Evolutionary conservation across 345 rosid genomes (phyloP), one percentile per base, ranked within the genome.

Genomic region (Populus alba): DNA sequence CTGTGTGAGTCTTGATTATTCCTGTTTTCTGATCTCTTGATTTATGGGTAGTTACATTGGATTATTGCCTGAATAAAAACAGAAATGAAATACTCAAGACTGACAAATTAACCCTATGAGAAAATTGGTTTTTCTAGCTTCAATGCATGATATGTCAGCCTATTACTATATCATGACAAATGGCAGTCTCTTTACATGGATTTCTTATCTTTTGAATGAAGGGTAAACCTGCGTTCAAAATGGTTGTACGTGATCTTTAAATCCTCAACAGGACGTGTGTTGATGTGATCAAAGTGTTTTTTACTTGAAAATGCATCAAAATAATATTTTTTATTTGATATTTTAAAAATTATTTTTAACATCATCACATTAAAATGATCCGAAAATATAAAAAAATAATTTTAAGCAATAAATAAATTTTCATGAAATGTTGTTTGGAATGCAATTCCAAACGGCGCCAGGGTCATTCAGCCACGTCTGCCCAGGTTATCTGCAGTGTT

Each of bases 1-100:
- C 84, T 81, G 7, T 77, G 84, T 81, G 71, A 77, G 84, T 75
- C 67, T 39, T 73, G 49, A 31, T 29, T 51, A 23, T 25, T 51
- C 31, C 23, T 62, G 16, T 49, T 22, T 20, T 39, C 47, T 16
- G 23, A 47, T n/a, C 10, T 20, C 33, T n/a, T 29, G 39, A 43
- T 27, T n/a, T 69, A 4, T 31, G 2, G 35, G 22, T 15, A 22
- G 22, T 6, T 68, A 8, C 22, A 35, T 66, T 5, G 10, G 7
- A 45, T 12, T 6, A 22, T 45, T 55, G 37, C 16, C 55, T 23
- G 35, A 17, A 76, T 33, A 38, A 12, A 16, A 66, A 69, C 16
- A 53, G 22, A 66, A 49, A n/a, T 23, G 61, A 74, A 67, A 59
- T 59, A 1, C 65, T 59, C 0, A 43, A 43, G 29, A 10, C 65